These are phyloP conservation scores for Cyphellophora europaea DNA, from an alignment of 2,329 filamentous ascomycete species.

Conservation along the genomic window DNA sequence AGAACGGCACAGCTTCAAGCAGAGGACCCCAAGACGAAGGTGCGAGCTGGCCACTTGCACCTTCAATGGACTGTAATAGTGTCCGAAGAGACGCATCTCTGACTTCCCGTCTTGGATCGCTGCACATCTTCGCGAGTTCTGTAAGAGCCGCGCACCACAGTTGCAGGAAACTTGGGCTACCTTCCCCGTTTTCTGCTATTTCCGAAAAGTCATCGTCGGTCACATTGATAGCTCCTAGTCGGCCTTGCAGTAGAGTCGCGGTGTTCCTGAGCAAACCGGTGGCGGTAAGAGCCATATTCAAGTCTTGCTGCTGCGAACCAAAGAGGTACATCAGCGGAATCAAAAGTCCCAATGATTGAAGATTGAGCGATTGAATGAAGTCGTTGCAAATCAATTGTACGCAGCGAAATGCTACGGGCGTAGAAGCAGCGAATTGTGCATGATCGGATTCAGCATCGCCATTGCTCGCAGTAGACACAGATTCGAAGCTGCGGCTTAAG, in stretches of 20 bases:
- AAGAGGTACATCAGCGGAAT: slow-evolving; percentile 86
- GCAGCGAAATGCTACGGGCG: slow-evolving; percentile 61
- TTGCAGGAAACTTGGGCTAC: not conserved
- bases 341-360: slow-evolving; percentile 63
- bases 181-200: not conserved
- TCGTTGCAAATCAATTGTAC: slow-evolving; percentile 91
- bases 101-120: not conserved
- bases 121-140: not conserved
- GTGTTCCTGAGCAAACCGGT: slow-evolving; percentile 95
- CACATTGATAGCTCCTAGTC: not conserved
- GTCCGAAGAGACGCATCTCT: slow-evolving; percentile 1
- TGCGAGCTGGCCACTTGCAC: not conserved
- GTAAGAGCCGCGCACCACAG: not conserved
- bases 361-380: slow-evolving; percentile 67
- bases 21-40: not conserved
- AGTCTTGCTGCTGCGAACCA: slow-evolving; percentile 77
- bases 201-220: not conserved
- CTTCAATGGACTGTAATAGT: not conserved
- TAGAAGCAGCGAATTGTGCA: too few relatives aligned
- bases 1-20: not conserved
- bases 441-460: not conserved
- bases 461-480: slow-evolving; percentile 50
- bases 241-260: slow-evolving; percentile 41
- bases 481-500: slow-evolving; percentile 50
- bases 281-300: slow-evolving; percentile 91